A percentile compares a stretch with the other conserved stretches of the same genome.
phyloP scores from a whole-genome alignment of 257 asterid genomes.

The Solanum chmielewskii region DNA sequence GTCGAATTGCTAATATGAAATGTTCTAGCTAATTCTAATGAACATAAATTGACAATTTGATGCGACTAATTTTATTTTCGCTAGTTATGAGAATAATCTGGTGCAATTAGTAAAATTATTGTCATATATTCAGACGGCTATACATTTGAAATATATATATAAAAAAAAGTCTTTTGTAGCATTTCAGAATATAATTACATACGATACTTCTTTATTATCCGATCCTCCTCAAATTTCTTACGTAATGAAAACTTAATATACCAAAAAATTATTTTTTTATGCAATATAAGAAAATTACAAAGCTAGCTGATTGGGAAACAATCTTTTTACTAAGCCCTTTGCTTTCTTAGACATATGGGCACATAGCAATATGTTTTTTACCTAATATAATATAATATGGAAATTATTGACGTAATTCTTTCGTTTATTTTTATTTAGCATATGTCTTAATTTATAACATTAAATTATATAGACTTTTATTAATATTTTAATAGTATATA shows the following conservation, averaged over 20 bases:
- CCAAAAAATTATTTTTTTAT: too few relatives aligned
- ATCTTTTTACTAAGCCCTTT: neutral
- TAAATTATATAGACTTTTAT: neutral
- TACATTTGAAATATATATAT: too few relatives aligned
- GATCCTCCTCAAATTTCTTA: neutral
- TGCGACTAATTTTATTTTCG: too few relatives aligned
- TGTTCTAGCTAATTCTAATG: neutral
- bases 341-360: neutral
- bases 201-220: too few relatives aligned
- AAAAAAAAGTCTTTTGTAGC: too few relatives aligned
- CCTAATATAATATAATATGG: neutral
- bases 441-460: neutral
- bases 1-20: neutral
- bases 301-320: neutral
- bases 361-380: neutral
- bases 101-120: neutral
- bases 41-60: neutral
- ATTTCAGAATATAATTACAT: too few relatives aligned
- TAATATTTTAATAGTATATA: neutral
- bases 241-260: too few relatives aligned
- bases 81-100: too few relatives aligned
- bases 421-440: neutral
- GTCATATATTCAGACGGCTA: fast-evolving
- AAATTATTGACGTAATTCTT: neutral
- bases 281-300: neutral